Conservation (phyloP, 805 yeast species). For the Lipomyces yamanashiensis region DNA sequence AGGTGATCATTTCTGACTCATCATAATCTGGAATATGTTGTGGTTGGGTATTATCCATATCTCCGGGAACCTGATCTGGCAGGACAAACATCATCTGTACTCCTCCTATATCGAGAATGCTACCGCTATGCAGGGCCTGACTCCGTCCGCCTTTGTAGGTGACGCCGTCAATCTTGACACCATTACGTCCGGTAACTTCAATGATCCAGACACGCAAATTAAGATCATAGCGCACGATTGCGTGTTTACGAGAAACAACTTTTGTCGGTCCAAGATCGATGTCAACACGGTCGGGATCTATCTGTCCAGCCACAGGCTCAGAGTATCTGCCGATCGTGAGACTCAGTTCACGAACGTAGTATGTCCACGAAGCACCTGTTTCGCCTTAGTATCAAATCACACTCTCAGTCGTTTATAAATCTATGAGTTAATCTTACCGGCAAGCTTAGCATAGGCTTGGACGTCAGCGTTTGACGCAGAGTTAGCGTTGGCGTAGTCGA, state of each 20-base stretch:
- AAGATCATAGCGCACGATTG: slow-evolving; percentile 76
- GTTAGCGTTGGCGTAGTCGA: slow-evolving; percentile 67
- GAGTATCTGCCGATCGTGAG: slow-evolving; percentile 89
- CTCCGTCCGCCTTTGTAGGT: slow-evolving; percentile 50
- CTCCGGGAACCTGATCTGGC: slow-evolving; percentile 61
- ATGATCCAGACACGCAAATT: slow-evolving; percentile 84
- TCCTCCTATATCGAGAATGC: slow-evolving; percentile 91
- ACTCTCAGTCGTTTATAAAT: not conserved
- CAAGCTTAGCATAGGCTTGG: slow-evolving; percentile 97
- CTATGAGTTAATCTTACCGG: slow-evolving; percentile 57
- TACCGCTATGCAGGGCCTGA: slow-evolving; percentile 73
- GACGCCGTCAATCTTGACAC: slow-evolving; percentile 85
- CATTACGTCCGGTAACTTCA: slow-evolving; percentile 84
- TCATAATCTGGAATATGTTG: slow-evolving; percentile 20
- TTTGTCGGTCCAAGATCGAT: slow-evolving; percentile 97
- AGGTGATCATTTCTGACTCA: slow-evolving; percentile 18
- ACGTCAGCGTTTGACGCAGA: slow-evolving; percentile 70
- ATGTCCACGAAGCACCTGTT: slow-evolving; percentile 74
- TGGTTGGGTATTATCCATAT: slow-evolving; percentile 18
- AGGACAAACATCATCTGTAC: slow-evolving; percentile 98
- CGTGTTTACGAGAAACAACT: slow-evolving; percentile 93
- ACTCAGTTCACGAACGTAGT: slow-evolving; percentile 77
- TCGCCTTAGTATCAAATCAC: not conserved
- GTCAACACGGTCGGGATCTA: slow-evolving; percentile 54
- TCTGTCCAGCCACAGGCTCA: slow-evolving; percentile 38